Conservation (phyloP, 75 land plant species). For the Pinus tabuliformis region DNA sequence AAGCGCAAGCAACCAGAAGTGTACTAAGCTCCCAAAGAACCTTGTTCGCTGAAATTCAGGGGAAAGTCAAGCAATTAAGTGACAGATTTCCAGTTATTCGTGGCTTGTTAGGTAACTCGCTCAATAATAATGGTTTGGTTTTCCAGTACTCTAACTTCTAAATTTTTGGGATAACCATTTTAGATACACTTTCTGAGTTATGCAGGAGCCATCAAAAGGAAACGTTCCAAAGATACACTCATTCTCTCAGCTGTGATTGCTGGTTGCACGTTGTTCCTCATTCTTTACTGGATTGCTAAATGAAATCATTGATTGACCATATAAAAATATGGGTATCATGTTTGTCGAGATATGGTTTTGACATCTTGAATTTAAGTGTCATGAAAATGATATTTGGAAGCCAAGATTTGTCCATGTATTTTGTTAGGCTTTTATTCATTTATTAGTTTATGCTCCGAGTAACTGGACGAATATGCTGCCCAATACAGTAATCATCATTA, state of each 20-base stretch:
- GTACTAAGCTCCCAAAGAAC: conserved; percentile 74
- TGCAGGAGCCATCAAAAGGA: conserved; percentile 92
- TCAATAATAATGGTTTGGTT: background rate
- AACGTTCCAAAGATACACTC: conserved; percentile 86
- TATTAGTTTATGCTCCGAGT: too few species aligned
- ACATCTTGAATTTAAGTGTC: too few species aligned
- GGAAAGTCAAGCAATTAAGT: conserved; percentile 87
- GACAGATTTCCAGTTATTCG: conserved; percentile 93
- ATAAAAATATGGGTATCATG: too few species aligned
- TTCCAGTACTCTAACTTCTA: background rate
- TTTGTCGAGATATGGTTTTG: too few species aligned
- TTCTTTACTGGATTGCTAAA: conserved; percentile 95
- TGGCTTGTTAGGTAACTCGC: conserved; percentile 74
- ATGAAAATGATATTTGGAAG: too few species aligned
- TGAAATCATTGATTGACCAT: conserved; percentile 12
- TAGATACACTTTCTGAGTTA: background rate
- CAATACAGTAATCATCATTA: too few species aligned
- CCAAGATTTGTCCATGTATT: too few species aligned
- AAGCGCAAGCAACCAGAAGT: conserved; percentile 90
- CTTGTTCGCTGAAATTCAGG: conserved; percentile 80
- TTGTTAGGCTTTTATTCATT: too few species aligned
- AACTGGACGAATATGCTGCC: too few species aligned
- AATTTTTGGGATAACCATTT: conserved; percentile 2
- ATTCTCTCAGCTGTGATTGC: conserved; percentile 96
- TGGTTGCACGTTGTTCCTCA: conserved; percentile 87